Evolutionary conservation across 2,329 filamentous ascomycete genomes (phyloP), one percentile per base, ranked within the genome.

Genomic region (Aspergillus thermomutatus): DNA sequence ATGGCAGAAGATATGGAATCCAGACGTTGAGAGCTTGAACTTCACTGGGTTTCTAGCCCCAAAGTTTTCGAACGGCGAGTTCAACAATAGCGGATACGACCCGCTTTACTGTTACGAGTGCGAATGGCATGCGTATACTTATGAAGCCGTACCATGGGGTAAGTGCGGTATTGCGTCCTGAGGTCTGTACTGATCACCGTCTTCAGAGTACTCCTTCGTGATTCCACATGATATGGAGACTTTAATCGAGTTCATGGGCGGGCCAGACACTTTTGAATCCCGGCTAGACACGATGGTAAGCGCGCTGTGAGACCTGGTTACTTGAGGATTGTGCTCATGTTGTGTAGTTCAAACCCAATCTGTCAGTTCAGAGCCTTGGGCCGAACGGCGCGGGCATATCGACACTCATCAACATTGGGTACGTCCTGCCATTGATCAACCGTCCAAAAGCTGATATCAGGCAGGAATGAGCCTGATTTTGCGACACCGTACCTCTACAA

Each of bases 1-100:
- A 59, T 91, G 88, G 88, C 81, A 84, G 27, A 88, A 87, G 64
- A 86, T 89, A 58, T 90, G 86, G 87, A 84, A 90, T 66, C 67
- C 79, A 0, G 70, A 82, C 43, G 80, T 84, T 26, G 76, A 75
- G 3, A 83, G 83, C 0, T 77, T 87, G 0, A 81, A 80, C 7
- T 88, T 87, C 69, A 80, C 75, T 0, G 73, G 74, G 54, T 64
- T 75, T 61, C 72, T 90, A 10, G 86, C 86, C 0, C 87, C 87
- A 0, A 79, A 82, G 31, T 73, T 74, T 53, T 67, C 77, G 11
- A 76, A 79, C 54, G 77, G 80, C 2, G 72, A 72, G 3, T 86
- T 87, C 25, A 62, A 77, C 49, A 57, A 74, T 56, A 76, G 76
- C 64, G 65, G 53, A 0, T 74, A 72, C 60, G 71, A 82, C 70